These are phyloP conservation scores for Cylindrotheca closterium DNA, from an alignment of 108 stramenopile species.

Conservation along the genomic window DNA sequence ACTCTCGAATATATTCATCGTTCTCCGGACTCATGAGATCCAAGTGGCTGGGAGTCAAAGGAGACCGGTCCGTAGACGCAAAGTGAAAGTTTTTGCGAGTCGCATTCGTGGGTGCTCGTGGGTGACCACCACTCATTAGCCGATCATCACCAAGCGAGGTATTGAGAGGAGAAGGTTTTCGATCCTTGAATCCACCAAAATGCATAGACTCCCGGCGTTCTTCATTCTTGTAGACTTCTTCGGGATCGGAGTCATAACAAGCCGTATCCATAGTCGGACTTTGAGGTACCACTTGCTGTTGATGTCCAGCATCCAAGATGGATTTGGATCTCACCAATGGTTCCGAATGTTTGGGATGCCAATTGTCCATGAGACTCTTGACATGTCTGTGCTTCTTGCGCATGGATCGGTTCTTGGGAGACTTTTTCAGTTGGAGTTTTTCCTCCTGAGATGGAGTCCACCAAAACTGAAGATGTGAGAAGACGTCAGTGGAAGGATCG, in stretches of 20 bases:
- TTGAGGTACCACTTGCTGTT: not conserved
- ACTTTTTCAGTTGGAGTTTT: not conserved
- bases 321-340: not conserved
- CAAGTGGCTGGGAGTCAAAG: slow-evolving; percentile 1
- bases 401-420: slow-evolving; percentile 14
- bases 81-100: not conserved
- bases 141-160: slow-evolving; percentile 2
- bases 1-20: slow-evolving; percentile 4
- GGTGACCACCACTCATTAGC: too few relatives aligned
- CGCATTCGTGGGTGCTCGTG: not conserved
- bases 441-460: slow-evolving; percentile 14
- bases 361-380: slow-evolving; percentile 8
- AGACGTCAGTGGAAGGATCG: slow-evolving; percentile 9
- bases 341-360: slow-evolving; percentile 7
- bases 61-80: not conserved
- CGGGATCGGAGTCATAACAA: slow-evolving; percentile 35
- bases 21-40: slow-evolving; percentile 16
- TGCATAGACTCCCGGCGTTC: slow-evolving; percentile 7
- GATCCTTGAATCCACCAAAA: not conserved
- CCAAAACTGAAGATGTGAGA: slow-evolving; percentile 17
- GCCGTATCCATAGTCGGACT: not conserved
- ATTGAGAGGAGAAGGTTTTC: not conserved
- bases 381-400: slow-evolving; percentile 2
- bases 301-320: not conserved
- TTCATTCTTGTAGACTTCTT: slow-evolving; percentile 12